A percentile compares a stretch with the other conserved stretches of the same genome.
phyloP scores from a whole-genome alignment of 2,329 filamentous ascomycete genomes.

The Sporothrix luriei region DNA sequence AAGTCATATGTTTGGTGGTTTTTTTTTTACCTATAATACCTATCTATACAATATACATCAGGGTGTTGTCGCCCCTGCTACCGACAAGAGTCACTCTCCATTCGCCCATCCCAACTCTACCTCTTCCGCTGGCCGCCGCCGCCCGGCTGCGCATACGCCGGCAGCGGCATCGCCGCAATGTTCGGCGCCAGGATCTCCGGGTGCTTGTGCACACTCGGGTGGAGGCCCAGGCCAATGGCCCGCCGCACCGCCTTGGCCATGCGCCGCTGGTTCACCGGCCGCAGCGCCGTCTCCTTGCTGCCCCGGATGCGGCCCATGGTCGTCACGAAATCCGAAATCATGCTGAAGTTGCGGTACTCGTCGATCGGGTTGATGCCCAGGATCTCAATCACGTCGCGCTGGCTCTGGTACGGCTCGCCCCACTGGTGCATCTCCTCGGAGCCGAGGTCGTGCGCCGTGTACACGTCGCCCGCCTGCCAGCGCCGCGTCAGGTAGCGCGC shows the following conservation, averaged over 20 bases:
- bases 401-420: conserved; percentile 59
- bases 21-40: background rate
- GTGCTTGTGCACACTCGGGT: conserved; percentile 88
- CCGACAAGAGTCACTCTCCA: background rate
- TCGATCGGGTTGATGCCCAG: conserved; percentile 78
- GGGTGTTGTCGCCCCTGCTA: background rate
- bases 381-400: conserved; percentile 74
- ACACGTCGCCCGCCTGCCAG: conserved; percentile 80
- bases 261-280: conserved; percentile 87
- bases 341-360: conserved; percentile 91
- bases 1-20: background rate
- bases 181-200: conserved; percentile 70
- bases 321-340: conserved; percentile 88
- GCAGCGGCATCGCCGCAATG: conserved; percentile 37
- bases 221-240: conserved; percentile 84
- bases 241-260: conserved; percentile 90
- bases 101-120: background rate
- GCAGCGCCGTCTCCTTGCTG: conserved; percentile 72
- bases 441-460: conserved; percentile 85
- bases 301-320: conserved; percentile 82
- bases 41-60: conserved; percentile 19
- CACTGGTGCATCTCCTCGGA: conserved; percentile 80
- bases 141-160: background rate
- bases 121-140: background rate
- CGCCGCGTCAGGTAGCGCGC: conserved; percentile 66